Evolutionary conservation across 2,329 filamentous ascomycete genomes (phyloP), one percentile per base, ranked within the genome.

Genomic region (Cyphellophora attinorum): DNA sequence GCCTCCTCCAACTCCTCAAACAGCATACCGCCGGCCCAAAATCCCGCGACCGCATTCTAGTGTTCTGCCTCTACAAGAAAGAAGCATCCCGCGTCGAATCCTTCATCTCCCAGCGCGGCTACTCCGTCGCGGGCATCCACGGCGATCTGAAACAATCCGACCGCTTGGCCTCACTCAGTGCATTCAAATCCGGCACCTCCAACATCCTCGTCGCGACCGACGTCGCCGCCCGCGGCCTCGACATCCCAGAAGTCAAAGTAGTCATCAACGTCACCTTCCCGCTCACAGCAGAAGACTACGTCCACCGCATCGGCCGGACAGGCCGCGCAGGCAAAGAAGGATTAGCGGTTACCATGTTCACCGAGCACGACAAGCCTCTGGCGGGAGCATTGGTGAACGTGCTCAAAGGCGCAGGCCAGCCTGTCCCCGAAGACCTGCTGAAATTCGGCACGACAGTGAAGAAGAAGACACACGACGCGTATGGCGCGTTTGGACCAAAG

Each of bases 21-120:
- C 71, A 89, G 51, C 78, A 89, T 50, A 81, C 86, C 50, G 78
- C 73, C 41, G 81, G 82, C 34, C 70, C 71, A 45, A 72, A 75
- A 49, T 76, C 74, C 57, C 73, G 85, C 40, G 86, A 95, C 54
- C 79, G 85, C 37, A 88, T 96, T 46, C 64, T 96, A 12, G 85
- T 95, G 4, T 98, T 98, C 59, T 94, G 88, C 53, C 64, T 98
- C 39, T 98, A 98, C 73, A 98, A 98, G 67, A 98, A 98, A 65
- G 91, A 98, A 65, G 89, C 89, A 1, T 82, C 84, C 5, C 79
- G 91, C 14, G 74, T 98, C 5, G 89, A 96, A 60, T 70, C 73
- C 40, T 85, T 88, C 56, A 73, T 98, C 35, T 70, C 76, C 44
- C 71, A 74, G 37, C 83, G 82, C 54, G 85, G 88, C 17, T 81